Conservation (phyloP, 257 asterid genomes). For the Eucommia ulmoides region DNA sequence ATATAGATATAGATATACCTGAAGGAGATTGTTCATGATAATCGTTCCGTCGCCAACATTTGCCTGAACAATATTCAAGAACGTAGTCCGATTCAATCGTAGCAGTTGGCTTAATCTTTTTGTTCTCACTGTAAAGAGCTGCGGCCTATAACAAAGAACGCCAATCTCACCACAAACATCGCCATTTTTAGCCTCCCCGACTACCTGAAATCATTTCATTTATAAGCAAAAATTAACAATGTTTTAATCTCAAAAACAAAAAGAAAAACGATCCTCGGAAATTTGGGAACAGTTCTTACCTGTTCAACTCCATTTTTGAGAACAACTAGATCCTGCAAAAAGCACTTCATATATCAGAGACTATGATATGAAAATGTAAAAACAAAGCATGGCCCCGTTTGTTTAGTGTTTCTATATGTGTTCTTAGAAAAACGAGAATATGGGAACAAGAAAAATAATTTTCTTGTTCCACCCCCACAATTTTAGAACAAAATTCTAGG, state of each 20-base stretch:
- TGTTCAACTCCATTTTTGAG: constrained; percentile 38
- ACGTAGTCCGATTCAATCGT: constrained; percentile 65
- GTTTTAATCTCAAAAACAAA: no score
- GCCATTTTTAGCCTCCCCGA: constrained; percentile 76
- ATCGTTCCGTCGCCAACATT: constrained; percentile 79
- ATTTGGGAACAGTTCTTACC: constrained; percentile 25
- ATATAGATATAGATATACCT: constrained; percentile 25
- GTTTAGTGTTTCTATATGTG: no score
- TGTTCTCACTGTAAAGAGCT: constrained; percentile 77
- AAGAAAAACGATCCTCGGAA: neutral
- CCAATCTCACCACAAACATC: constrained; percentile 90
- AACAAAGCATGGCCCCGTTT: no score
- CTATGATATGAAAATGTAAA: no score
- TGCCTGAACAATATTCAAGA: constrained; percentile 73
- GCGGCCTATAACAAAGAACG: constrained; percentile 83
- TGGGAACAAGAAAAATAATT: no score
- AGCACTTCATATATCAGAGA: no score
- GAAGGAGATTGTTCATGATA: constrained; percentile 82
- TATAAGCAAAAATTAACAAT: no score
- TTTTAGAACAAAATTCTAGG: no score
- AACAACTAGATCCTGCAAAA: constrained; percentile 28
- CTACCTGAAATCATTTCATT: constrained; percentile 45
- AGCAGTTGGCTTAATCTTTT: constrained; percentile 64
- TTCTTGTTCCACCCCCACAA: no score
- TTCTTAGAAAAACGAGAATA: no score